These are phyloP conservation scores for Rhizopus arrhizus DNA, from an alignment of 371 early-diverging fungal species.

Conservation along the genomic window DNA sequence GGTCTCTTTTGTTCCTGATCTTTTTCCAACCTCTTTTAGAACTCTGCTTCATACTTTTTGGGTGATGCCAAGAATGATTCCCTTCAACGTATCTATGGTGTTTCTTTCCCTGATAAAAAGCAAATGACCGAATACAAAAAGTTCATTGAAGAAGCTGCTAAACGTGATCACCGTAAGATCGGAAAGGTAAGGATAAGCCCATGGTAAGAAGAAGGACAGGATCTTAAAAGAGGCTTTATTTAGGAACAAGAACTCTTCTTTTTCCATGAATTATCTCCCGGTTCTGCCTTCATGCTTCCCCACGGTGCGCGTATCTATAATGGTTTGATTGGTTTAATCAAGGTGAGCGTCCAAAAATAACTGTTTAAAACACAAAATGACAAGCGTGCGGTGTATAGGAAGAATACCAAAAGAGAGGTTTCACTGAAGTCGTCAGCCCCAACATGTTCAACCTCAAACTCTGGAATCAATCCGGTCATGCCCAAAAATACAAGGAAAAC, in stretches of 20 bases:
- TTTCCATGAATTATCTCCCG: conserved; percentile 96
- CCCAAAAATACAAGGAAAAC: conserved; percentile 98
- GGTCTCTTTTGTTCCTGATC: neutral
- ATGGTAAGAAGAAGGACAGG: too few species aligned
- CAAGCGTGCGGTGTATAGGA: conserved; percentile 10
- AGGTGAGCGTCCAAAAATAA: conserved; percentile 23
- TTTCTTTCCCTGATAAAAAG: conserved; percentile 98
- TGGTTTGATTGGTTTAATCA: conserved; percentile 86
- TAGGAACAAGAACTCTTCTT: conserved; percentile 95
- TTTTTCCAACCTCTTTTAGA: conserved; percentile 47
- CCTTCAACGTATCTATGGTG: conserved; percentile 98
- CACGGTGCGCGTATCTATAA: conserved; percentile 97
- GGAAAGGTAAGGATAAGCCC: conserved; percentile 58
- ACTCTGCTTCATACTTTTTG: conserved; percentile 98
- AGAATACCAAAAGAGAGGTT: conserved; percentile 80
- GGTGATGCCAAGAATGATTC: conserved; percentile 97
- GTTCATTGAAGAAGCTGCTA: conserved; percentile 94
- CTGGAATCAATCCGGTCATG: conserved; percentile 99
- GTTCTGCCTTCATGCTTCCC: conserved; percentile 97
- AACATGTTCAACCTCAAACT: conserved; percentile 94
- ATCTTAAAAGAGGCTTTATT: conserved; percentile 8
- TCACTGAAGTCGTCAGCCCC: conserved; percentile 96
- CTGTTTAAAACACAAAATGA: too few species aligned
- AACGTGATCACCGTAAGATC: conserved; percentile 98
- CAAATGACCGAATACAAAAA: conserved; percentile 93